Evolutionary conservation across 1,139 yeast genomes (phyloP).

Genomic region (Kodamaea anthophila): DNA sequence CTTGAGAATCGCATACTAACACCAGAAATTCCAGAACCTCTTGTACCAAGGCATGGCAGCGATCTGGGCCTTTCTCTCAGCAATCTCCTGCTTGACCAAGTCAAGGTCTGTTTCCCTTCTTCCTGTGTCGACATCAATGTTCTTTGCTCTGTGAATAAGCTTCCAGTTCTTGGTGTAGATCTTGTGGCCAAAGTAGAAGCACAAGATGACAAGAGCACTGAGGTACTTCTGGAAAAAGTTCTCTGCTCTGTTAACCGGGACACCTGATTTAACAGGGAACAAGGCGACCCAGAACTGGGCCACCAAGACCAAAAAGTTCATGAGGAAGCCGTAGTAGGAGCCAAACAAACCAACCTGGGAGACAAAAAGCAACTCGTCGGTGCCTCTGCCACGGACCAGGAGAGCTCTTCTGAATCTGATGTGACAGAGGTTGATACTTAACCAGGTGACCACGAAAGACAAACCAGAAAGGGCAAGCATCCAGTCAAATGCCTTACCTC

Average conservation of each 20-base stretch:
- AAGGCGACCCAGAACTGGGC: constrained; percentile 42
- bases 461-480: constrained; percentile 32
- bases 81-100: constrained; percentile 42
- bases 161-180: constrained; percentile 41
- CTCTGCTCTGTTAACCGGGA: constrained; percentile 21
- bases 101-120: constrained; percentile 53
- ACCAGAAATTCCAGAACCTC: constrained; percentile 41
- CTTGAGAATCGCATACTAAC: constrained; percentile 19
- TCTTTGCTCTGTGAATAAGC: constrained; percentile 33
- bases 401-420: constrained; percentile 33
- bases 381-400: constrained; percentile 25
- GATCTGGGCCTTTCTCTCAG: constrained; percentile 37
- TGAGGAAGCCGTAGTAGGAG: constrained; percentile 22
- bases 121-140: constrained; percentile 49
- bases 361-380: constrained; percentile 25
- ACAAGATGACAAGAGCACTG: constrained; percentile 47
- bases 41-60: constrained; percentile 25
- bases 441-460: constrained; percentile 33
- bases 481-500: constrained; percentile 31
- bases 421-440: constrained; percentile 30
- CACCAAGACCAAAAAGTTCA: constrained; percentile 25
- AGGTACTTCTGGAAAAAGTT: constrained; percentile 49
- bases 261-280: constrained; percentile 30
- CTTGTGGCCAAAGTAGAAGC: constrained; percentile 47
- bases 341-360: constrained; percentile 33